Percentiles rank a stretch among this genome's conserved stretches.
Conservation (phyloP, 2,329 filamentous ascomycete genomes). For the Aspergillus quadricinctus region DNA sequence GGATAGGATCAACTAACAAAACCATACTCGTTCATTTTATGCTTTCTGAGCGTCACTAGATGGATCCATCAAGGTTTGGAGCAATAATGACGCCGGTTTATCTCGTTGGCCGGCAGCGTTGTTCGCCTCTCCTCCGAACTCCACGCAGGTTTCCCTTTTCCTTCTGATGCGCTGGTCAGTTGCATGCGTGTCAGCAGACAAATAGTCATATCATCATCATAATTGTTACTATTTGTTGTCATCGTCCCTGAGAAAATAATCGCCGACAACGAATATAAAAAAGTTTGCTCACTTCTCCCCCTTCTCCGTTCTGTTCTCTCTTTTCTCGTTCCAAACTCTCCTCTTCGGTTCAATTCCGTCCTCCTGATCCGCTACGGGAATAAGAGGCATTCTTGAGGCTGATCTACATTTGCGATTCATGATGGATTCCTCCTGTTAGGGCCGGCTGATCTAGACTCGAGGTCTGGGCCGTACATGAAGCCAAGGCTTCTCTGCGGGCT, state of each 20-base stretch:
- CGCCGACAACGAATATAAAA: conserved; percentile 7
- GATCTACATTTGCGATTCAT: neutral
- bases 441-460: conserved; percentile 12
- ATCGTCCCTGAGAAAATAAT: conserved; percentile 1
- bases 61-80: neutral
- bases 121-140: conserved; percentile 1
- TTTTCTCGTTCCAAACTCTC: neutral
- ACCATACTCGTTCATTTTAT: neutral
- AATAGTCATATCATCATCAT: neutral
- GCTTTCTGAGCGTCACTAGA: neutral
- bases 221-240: neutral
- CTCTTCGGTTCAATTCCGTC: neutral
- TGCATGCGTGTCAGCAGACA: conserved; percentile 15
- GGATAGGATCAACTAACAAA: conserved; percentile 1
- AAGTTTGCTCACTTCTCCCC: conserved; percentile 2
- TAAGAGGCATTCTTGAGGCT: neutral
- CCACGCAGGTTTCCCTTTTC: conserved; percentile 12
- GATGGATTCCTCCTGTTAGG: conserved; percentile 9
- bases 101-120: neutral
- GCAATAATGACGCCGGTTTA: neutral
- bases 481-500: conserved; percentile 6
- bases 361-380: neutral
- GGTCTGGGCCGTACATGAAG: conserved; percentile 13
- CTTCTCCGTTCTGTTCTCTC: neutral
- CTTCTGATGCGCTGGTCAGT: conserved; percentile 19